phyloP scores from a whole-genome alignment of 352 stramenopile genomes.

The Phytophthora palmivora region DNA sequence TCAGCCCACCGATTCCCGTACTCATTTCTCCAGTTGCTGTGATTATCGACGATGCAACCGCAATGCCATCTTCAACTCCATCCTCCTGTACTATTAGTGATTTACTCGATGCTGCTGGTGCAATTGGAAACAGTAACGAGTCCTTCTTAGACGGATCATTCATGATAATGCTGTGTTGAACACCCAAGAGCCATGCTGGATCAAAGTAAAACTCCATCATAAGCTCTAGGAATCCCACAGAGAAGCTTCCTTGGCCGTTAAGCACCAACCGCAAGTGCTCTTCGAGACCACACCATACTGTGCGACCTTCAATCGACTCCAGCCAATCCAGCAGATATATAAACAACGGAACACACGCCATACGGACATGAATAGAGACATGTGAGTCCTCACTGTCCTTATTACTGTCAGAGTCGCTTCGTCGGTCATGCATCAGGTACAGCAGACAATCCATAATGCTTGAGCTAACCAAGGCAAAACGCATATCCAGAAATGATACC shows the following conservation, averaged over 20 bases:
- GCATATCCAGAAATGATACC: slow-evolving; percentile 77
- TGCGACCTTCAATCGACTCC: slow-evolving; percentile 81
- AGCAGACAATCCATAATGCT: slow-evolving; percentile 80
- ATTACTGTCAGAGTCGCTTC: slow-evolving; percentile 14
- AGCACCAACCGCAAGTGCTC: slow-evolving; percentile 74
- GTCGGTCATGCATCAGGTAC: slow-evolving; percentile 54
- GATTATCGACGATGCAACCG: slow-evolving; percentile 25
- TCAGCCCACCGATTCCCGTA: slow-evolving; percentile 44
- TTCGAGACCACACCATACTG: slow-evolving; percentile 86
- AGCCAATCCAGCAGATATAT: slow-evolving; percentile 85
- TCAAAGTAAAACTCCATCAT: slow-evolving; percentile 91
- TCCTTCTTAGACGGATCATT: slow-evolving; percentile 84
- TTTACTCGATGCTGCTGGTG: slow-evolving; percentile 37
- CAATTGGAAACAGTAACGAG: slow-evolving; percentile 76
- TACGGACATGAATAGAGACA: slow-evolving; percentile 44
- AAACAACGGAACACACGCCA: slow-evolving; percentile 70
- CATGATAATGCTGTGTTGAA: slow-evolving; percentile 87
- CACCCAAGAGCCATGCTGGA: slow-evolving; percentile 56
- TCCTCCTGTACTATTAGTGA: slow-evolving; percentile 48
- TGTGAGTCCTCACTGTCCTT: slow-evolving; percentile 7
- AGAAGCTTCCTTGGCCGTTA: slow-evolving; percentile 79
- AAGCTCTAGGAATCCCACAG: slow-evolving; percentile 73
- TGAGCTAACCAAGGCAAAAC: slow-evolving; percentile 77
- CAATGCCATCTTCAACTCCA: slow-evolving; percentile 58
- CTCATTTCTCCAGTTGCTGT: slow-evolving; percentile 32